Percentiles rank a stretch among this genome's conserved stretches.
Conservation (phyloP, 805 yeast species). For the Kodamaea hsintzibuensis region DNA sequence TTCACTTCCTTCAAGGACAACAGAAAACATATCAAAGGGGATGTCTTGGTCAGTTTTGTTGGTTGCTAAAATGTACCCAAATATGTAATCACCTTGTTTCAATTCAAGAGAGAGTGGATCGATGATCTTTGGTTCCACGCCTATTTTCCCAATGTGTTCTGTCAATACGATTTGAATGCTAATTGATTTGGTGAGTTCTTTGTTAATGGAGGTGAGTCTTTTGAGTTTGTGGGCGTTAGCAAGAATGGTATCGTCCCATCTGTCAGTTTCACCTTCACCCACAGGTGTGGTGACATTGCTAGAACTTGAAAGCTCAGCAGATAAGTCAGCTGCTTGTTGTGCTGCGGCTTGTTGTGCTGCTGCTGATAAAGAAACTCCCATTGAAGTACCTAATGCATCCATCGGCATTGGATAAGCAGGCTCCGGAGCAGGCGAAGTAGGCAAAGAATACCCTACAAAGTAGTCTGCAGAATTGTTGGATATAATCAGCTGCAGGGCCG, state of each 20-base stretch:
- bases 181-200: conserved; percentile 27
- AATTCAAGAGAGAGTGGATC: conserved; percentile 33
- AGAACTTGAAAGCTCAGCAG: not conserved
- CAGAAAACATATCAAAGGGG: conserved; percentile 43
- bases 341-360: not conserved
- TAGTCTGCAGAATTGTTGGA: conserved; percentile 15
- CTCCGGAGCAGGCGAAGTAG: conserved; percentile 16
- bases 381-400: conserved; percentile 5
- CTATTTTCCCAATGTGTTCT: conserved; percentile 33
- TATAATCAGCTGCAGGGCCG: conserved; percentile 20
- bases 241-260: conserved; percentile 36
- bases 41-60: conserved; percentile 28
- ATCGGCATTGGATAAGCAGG: conserved; percentile 4
- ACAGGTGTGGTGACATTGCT: not conserved
- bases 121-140: conserved; percentile 31
- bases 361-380: not conserved
- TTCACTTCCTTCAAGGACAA: conserved; percentile 35
- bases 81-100: conserved; percentile 38
- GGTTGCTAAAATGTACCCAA: conserved; percentile 35
- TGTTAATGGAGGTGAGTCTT: conserved; percentile 30
- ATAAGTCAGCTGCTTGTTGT: not conserved
- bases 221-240: conserved; percentile 38
- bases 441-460: conserved; percentile 19
- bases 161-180: conserved; percentile 33
- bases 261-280: conserved; percentile 18